Evolutionary conservation across 1,284 basidiomycete genomes (phyloP).

Genomic region (Filobasidium uniguttulatum): DNA sequence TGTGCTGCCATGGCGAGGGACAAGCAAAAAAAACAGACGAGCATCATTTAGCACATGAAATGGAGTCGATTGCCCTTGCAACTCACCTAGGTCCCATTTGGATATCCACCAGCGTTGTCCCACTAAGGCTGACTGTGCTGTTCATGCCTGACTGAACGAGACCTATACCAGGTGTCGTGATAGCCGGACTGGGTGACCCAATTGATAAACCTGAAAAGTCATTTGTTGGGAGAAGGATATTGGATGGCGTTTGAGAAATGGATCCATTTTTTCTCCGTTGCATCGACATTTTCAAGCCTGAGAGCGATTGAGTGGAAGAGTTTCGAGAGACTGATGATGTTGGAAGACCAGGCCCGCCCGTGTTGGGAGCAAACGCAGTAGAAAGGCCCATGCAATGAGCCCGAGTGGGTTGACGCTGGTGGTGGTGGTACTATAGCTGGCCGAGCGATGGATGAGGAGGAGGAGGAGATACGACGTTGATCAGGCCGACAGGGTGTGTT

Average conservation of each 20-base stretch:
- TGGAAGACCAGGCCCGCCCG: no score
- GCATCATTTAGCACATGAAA: no score
- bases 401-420: no score
- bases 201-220: background rate
- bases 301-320: background rate
- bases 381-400: no score
- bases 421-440: no score
- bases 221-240: background rate
- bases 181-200: background rate
- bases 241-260: background rate
- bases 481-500: no score
- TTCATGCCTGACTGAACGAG: background rate
- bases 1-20: constrained; percentile 3
- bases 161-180: background rate
- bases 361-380: no score
- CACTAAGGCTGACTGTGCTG: background rate
- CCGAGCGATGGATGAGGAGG: no score
- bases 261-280: background rate
- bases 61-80: background rate
- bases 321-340: background rate
- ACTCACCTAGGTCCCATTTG: constrained; percentile 13
- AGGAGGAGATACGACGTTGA: no score
- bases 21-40: no score
- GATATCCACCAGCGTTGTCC: constrained; percentile 6
- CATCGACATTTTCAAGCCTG: background rate